A percentile compares a stretch with the other conserved stretches of the same genome.
These are phyloP conservation scores for Macroventuria anomochaeta DNA, from an alignment of 2,329 filamentous ascomycete genomes.

Conservation along the genomic window DNA sequence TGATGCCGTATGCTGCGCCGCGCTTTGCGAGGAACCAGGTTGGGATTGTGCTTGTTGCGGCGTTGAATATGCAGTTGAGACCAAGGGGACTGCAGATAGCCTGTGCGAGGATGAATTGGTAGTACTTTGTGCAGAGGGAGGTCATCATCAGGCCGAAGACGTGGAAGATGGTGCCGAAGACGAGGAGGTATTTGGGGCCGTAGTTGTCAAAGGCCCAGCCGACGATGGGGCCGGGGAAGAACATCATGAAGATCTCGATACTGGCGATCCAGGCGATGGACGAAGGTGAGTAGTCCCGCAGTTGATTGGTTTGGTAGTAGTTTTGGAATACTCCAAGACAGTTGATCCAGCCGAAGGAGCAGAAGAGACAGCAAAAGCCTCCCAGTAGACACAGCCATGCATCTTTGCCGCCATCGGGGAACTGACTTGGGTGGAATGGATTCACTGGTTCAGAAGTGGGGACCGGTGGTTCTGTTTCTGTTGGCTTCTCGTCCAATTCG, in stretches of 20 bases:
- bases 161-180: constrained; percentile 61
- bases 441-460: constrained; percentile 21
- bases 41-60: constrained; percentile 52
- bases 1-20: constrained; percentile 57
- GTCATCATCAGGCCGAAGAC: constrained; percentile 71
- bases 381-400: constrained; percentile 44
- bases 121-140: constrained; percentile 62
- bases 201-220: constrained; percentile 69
- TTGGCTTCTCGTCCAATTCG: constrained; percentile 21
- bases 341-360: constrained; percentile 54
- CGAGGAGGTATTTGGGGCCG: constrained; percentile 64
- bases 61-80: constrained; percentile 62
- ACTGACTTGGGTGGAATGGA: constrained; percentile 41
- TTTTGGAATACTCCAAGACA: constrained; percentile 55
- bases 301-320: constrained; percentile 55
- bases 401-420: constrained; percentile 48
- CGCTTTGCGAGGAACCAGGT: constrained; percentile 59
- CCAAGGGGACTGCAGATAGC: constrained; percentile 59
- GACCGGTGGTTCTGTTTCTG: constrained; percentile 2
- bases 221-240: constrained; percentile 63
- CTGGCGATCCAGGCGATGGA: constrained; percentile 57
- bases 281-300: constrained; percentile 48
- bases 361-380: constrained; percentile 38
- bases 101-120: constrained; percentile 62
- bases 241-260: constrained; percentile 57